A percentile compares a stretch with the other conserved stretches of the same genome.
Evolutionary conservation across 225 moss, liverwort and hornwort species (phyloP).

Genomic region (Takakia lepidozioides): DNA sequence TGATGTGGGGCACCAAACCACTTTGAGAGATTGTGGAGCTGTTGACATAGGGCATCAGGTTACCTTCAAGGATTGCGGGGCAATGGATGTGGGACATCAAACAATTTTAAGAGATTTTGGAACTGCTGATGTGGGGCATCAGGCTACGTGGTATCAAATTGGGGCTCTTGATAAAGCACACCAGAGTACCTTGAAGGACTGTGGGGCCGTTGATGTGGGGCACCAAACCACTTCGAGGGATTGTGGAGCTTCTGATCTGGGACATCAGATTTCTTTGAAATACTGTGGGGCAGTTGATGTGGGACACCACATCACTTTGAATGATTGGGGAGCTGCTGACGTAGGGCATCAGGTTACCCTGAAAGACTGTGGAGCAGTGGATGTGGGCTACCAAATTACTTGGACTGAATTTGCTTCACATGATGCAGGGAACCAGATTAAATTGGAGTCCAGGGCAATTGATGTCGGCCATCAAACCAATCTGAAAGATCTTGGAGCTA

Average conservation of each 20-base stretch:
- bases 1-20: not conserved
- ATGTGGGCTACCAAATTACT: conserved; percentile 2
- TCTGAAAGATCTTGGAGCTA: not conserved
- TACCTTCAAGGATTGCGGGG: not conserved
- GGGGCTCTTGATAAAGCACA: conserved; percentile 3
- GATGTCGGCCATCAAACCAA: not conserved
- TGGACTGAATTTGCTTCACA: conserved; percentile 2
- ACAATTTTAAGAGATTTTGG: not conserved
- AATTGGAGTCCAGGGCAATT: not conserved
- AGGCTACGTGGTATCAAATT: not conserved
- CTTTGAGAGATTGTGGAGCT: conserved; percentile 1
- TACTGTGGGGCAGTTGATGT: conserved; percentile 7
- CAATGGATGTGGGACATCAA: conserved; percentile 4
- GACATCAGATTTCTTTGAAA: conserved; percentile 11
- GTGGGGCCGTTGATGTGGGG: not conserved
- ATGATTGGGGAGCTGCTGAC: conserved; percentile 9
- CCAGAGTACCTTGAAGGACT: conserved; percentile 2
- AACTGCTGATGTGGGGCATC: conserved; percentile 3
- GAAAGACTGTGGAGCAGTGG: not conserved
- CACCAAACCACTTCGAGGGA: conserved; percentile 7
- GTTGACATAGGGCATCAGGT: not conserved
- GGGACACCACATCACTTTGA: not conserved
- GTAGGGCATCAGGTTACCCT: conserved; percentile 6
- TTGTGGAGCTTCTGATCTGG: conserved; percentile 7
- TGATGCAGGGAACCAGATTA: conserved; percentile 2